phyloP scores from a whole-genome alignment of 1,284 basidiomycete species.

The Cryptococcus sp. region DNA sequence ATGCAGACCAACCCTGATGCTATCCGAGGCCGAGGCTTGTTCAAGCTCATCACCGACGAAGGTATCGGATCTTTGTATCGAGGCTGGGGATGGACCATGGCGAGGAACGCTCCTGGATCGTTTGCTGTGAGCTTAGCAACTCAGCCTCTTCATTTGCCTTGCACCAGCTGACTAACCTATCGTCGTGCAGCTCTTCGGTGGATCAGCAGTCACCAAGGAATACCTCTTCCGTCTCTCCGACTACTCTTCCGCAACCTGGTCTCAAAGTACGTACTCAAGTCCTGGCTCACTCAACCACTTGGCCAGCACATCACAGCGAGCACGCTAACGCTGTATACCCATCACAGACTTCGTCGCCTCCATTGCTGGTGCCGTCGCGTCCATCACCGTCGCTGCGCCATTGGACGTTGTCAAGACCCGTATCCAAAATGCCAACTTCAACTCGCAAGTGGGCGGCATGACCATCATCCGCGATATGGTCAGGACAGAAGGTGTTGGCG shows the following conservation, averaged over 20 bases:
- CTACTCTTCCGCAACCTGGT: conserved; percentile 91
- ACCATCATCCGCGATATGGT: conserved; percentile 85
- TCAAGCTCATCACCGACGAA: conserved; percentile 90
- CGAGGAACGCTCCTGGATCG: conserved; percentile 91
- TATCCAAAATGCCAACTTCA: conserved; percentile 98
- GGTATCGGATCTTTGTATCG: conserved; percentile 84
- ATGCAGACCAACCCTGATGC: conserved; percentile 96
- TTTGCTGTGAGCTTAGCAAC: conserved; percentile 78
- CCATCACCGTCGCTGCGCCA: conserved; percentile 93
- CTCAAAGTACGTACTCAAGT: conserved; percentile 62
- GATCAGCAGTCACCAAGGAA: conserved; percentile 91
- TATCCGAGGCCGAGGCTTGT: conserved; percentile 85
- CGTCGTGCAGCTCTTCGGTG: conserved; percentile 79
- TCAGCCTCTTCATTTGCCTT: neutral
- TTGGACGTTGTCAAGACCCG: conserved; percentile 96
- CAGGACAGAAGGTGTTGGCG: conserved; percentile 76
- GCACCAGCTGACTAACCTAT: neutral
- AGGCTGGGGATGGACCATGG: conserved; percentile 99
- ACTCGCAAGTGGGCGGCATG: conserved; percentile 79
- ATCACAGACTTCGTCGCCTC: conserved; percentile 80
- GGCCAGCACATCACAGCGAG: neutral
- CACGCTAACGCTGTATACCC: neutral
- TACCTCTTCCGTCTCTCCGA: conserved; percentile 85
- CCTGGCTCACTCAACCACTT: neutral
- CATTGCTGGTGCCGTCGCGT: conserved; percentile 89